Base-by-base conservation (phyloP, 495 filamentous ascomycete genomes). In the Penicillium psychrofluorescens region DNA sequence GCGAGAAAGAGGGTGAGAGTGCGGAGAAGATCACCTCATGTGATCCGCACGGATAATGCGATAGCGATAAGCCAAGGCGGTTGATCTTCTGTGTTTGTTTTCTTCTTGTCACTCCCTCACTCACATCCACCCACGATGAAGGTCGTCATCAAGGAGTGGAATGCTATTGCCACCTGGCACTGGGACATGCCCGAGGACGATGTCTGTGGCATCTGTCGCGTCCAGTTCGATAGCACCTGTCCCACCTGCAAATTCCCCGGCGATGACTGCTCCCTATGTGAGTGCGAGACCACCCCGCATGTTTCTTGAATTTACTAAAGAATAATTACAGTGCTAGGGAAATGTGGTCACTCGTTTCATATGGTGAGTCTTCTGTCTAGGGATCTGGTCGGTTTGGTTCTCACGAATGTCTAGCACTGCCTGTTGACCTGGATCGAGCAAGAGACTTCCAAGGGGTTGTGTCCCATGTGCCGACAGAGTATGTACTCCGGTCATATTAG, bases 181-280 rank as follows among this genome's bases (percentile, higher is more conserved):
- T 99, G 92, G 92, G 89, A 97, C 59, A 88, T 95, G 59, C 88
- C 92, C 36, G 90, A 95, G 54, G 92, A 97, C 69, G 92, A 99
- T 54, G 88, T 97, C 46, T 99, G 92, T 54, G 92, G 92, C 45
- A 99, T 99, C 68, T 99, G 92, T 72, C 90, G 91, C 59, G 86
- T 94, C 27, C 88, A 95, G 59, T 99, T 96, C 62, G 92, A 99
- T 58, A 89, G 90, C 16, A 96, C 92, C 9, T 99, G 92, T 67
- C 89, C 91, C 15, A 90, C 89, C 41, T 99, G 92, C 81, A 95
- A 95, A 76, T 96, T 86, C 60, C 92, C 92, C 12, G 92, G 92
- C 16, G 92, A 99, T 56, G 91, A 96, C 55, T 99, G 92, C 67
- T 80, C 85, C 16, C 71, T 99, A 38, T 66, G 92, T 96, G 70